These are phyloP conservation scores for Sarocladium strictum DNA, from an alignment of 2,329 filamentous ascomycete species.

Conservation along the genomic window DNA sequence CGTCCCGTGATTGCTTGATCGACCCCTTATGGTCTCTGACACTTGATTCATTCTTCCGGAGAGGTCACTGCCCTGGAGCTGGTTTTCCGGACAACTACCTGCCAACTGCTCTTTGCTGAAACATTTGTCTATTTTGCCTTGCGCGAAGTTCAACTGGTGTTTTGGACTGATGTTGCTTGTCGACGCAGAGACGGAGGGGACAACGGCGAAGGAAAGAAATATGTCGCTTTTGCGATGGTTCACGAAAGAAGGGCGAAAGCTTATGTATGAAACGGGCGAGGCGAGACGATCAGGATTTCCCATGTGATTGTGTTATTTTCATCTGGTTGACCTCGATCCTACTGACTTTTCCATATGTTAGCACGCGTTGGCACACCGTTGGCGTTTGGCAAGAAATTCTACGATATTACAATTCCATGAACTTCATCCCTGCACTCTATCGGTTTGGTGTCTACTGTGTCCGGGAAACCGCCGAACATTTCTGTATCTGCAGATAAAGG, in stretches of 20 bases:
- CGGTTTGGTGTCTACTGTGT: too few species aligned
- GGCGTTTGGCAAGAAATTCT: background rate
- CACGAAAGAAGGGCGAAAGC: background rate
- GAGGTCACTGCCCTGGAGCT: background rate
- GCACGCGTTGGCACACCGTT: slow-evolving; percentile 7
- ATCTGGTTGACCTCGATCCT: background rate
- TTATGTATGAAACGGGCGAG: background rate
- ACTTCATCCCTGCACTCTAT: too few species aligned
- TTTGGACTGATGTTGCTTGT: too few species aligned
- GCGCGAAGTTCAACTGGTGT: too few species aligned
- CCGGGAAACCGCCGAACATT: too few species aligned
- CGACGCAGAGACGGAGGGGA: too few species aligned
- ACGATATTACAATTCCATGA: background rate
- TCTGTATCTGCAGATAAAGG: too few species aligned
- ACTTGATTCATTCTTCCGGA: background rate
- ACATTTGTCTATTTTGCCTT: background rate
- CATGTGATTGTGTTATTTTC: background rate
- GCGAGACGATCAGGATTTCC: background rate
- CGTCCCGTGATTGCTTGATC: background rate
- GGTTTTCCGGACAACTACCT: background rate
- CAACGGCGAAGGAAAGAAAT: background rate
- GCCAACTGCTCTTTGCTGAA: background rate
- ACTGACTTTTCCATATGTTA: background rate
- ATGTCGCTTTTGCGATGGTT: background rate
- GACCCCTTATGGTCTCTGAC: background rate